phyloP scores from a whole-genome alignment of 1,284 basidiomycete genomes.

The Trichosporon ovoides region DNA sequence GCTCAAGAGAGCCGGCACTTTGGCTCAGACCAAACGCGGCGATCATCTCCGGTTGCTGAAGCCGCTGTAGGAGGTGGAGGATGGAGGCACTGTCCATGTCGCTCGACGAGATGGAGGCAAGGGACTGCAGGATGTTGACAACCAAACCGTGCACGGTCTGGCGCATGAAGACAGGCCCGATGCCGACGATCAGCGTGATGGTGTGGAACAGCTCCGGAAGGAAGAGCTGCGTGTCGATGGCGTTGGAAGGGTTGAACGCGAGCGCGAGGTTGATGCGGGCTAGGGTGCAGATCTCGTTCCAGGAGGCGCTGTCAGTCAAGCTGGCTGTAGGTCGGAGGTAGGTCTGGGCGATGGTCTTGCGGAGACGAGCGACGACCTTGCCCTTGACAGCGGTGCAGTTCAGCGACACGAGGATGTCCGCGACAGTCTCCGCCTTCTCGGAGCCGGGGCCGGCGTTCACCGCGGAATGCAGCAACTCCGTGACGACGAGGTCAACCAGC shows the following conservation, averaged over 20 bases:
- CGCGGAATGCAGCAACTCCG: conserved; percentile 71
- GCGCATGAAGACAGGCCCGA: conserved; percentile 66
- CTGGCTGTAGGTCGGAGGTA: conserved; percentile 59
- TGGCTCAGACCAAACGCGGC: conserved; percentile 64
- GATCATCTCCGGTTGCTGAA: conserved; percentile 57
- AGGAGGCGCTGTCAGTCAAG: conserved; percentile 66
- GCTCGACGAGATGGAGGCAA: conserved; percentile 42
- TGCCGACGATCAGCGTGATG: conserved; percentile 66
- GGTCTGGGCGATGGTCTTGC: conserved; percentile 72
- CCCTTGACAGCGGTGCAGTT: conserved; percentile 72
- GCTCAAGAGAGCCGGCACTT: conserved; percentile 25
- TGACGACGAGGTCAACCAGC: conserved; percentile 65
- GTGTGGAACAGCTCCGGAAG: conserved; percentile 76
- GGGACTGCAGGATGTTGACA: conserved; percentile 70
- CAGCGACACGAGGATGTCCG: conserved; percentile 66
- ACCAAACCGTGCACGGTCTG: conserved; percentile 74
- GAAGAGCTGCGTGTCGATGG: conserved; percentile 66
- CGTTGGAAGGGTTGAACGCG: conserved; percentile 61
- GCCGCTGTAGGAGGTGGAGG: conserved; percentile 58
- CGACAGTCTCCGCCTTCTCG: conserved; percentile 66
- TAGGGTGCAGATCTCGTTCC: conserved; percentile 76
- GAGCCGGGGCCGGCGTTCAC: conserved; percentile 73
- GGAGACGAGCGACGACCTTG: conserved; percentile 66
- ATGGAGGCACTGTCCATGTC: conserved; percentile 38
- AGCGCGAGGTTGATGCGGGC: conserved; percentile 67